phyloP scores from a whole-genome alignment of 1,139 yeast species.

The Debaryomyces nepalensis region DNA sequence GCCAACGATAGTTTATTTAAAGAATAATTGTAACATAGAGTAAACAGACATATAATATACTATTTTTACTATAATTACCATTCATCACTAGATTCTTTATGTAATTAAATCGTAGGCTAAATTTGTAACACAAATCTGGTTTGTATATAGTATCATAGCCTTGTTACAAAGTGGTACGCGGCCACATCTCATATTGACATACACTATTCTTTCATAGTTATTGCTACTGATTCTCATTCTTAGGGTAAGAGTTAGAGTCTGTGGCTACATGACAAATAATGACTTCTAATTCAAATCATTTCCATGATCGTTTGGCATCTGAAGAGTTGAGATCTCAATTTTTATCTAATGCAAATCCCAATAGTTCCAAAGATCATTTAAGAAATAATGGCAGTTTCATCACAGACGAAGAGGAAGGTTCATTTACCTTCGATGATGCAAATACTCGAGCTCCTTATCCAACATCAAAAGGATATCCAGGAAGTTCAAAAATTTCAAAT shows the following conservation, averaged over 20 bases:
- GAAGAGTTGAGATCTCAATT: slow-evolving; percentile 13
- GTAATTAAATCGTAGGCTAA: too few relatives aligned
- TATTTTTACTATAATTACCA: not conserved
- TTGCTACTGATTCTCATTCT: too few relatives aligned
- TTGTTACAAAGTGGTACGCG: slow-evolving; percentile 6
- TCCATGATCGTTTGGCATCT: slow-evolving; percentile 4
- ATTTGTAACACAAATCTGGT: slow-evolving; percentile 5
- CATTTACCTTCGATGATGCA: not conserved
- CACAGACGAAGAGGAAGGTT: slow-evolving; percentile 6
- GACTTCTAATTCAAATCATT: slow-evolving; percentile 4
- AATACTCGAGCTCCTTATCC: slow-evolving; percentile 2
- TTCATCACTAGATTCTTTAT: too few relatives aligned
- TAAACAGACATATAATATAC: slow-evolving; percentile 8
- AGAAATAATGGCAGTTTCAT: slow-evolving; percentile 1
- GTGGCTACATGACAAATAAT: not conserved
- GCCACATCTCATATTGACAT: too few relatives aligned
- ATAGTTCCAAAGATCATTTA: slow-evolving; percentile 1
- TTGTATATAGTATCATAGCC: slow-evolving; percentile 12
- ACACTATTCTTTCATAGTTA: too few relatives aligned
- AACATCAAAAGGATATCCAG: not conserved
- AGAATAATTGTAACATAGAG: slow-evolving; percentile 23
- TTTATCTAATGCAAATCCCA: slow-evolving; percentile 11
- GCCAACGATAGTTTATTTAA: slow-evolving; percentile 80
- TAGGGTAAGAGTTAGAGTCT: not conserved
- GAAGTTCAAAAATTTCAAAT: slow-evolving; percentile 1